These are phyloP conservation scores for Breynia disticha DNA, from an alignment of 441 rosid genomes.

Conservation along the genomic window DNA sequence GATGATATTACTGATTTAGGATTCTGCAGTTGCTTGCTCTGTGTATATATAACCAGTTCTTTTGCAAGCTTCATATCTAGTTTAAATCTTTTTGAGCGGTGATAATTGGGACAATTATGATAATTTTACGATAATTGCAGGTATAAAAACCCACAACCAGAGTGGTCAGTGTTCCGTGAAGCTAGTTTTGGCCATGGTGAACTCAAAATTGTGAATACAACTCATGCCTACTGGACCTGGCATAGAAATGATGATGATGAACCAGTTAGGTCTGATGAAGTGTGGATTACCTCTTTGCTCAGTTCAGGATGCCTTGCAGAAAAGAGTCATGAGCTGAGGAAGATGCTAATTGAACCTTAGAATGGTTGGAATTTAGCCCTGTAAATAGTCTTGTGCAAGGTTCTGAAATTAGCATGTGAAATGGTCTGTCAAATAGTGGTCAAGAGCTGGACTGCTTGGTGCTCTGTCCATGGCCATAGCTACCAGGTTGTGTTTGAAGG, in stretches of 20 bases:
- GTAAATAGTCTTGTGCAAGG: constrained; percentile 6
- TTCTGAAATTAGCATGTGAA: too few species aligned
- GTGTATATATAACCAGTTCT: background rate
- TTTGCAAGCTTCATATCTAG: background rate
- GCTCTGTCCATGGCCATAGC: too few species aligned
- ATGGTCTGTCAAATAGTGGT: too few species aligned
- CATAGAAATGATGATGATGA: constrained; percentile 96
- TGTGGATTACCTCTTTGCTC: constrained; percentile 68
- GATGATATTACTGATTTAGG: background rate
- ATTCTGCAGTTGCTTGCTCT: background rate
- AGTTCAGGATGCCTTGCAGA: constrained; percentile 50
- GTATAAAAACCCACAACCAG: constrained; percentile 62
- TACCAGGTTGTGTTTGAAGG: too few species aligned
- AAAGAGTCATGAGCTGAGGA: constrained; percentile 31
- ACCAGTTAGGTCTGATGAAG: constrained; percentile 68
- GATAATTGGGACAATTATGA: background rate
- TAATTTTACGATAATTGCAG: constrained; percentile 24
- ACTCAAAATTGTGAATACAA: constrained; percentile 63
- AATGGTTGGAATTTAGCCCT: background rate
- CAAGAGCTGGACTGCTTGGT: too few species aligned
- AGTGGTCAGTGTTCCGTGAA: constrained; percentile 94
- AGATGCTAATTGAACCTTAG: constrained; percentile 45
- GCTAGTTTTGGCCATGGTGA: constrained; percentile 98
- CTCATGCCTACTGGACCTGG: constrained; percentile 91
- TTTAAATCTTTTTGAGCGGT: background rate